A percentile compares a stretch with the other conserved stretches of the same genome.
phyloP scores from a whole-genome alignment of 2,329 filamentous ascomycete genomes.

The Myriosclerotinia scirpicola region DNA sequence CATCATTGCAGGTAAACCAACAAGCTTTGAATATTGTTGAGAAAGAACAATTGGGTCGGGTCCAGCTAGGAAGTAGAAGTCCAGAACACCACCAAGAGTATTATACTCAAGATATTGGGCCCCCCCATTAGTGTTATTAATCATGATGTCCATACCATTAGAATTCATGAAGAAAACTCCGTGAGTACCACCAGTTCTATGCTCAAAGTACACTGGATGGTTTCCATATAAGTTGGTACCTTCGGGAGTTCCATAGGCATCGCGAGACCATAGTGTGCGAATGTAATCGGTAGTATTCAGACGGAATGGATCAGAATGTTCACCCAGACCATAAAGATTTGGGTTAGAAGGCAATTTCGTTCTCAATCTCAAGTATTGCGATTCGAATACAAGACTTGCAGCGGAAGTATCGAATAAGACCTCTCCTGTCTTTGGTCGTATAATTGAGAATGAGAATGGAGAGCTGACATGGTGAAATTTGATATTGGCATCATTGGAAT shows the following conservation, averaged over 20 bases:
- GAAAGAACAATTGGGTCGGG: conserved; percentile 58
- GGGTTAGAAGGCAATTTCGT: conserved; percentile 58
- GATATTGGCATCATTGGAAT: conserved; percentile 44
- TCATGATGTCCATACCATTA: conserved; percentile 75
- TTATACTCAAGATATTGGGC: conserved; percentile 75
- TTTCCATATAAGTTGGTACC: conserved; percentile 62
- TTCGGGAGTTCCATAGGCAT: conserved; percentile 55
- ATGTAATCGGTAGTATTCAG: conserved; percentile 60
- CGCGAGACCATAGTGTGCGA: conserved; percentile 61
- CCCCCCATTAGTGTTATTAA: conserved; percentile 59
- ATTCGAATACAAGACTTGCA: conserved; percentile 59
- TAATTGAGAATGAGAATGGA: conserved; percentile 63
- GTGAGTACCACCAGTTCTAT: conserved; percentile 57
- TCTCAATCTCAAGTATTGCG: conserved; percentile 62
- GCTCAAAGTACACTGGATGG: conserved; percentile 65
- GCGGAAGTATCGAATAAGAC: conserved; percentile 61
- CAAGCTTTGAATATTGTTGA: conserved; percentile 58
- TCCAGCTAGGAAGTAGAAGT: conserved; percentile 66
- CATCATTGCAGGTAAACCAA: conserved; percentile 59
- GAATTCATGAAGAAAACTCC: conserved; percentile 71
- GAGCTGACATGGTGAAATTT: conserved; percentile 53
- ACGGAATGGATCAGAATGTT: conserved; percentile 60
- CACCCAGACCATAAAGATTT: conserved; percentile 65
- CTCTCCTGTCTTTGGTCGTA: conserved; percentile 49
- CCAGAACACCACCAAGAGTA: conserved; percentile 71